A percentile compares a stretch with the other conserved stretches of the same genome.
Evolutionary conservation across 176 grass and related monocot genomes (phyloP).

Genomic region (Aegilops umbellulata): DNA sequence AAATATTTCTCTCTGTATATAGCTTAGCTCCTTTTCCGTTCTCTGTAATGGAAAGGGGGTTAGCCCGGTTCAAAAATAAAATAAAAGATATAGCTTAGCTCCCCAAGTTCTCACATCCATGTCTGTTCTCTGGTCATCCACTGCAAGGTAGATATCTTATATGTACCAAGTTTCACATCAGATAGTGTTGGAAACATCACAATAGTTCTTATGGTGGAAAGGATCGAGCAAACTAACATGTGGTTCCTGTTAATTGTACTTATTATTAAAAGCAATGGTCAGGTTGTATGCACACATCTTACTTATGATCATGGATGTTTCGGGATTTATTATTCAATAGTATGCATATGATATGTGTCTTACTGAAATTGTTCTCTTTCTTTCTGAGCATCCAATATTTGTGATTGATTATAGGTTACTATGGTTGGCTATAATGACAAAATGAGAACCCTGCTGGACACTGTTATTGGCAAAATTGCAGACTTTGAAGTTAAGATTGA

Average conservation of each 20-base stretch:
- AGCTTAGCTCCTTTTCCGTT: not conserved
- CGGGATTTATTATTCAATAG: slow-evolving; percentile 1
- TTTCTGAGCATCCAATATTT: slow-evolving; percentile 8
- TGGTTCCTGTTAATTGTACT: not conserved
- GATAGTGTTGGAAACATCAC: not conserved
- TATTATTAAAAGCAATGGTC: not conserved
- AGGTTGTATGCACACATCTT: not conserved
- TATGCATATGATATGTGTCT: slow-evolving; percentile 12
- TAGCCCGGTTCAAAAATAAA: too few species aligned
- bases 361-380: not conserved
- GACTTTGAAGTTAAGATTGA: slow-evolving; percentile 85
- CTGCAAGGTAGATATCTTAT: not conserved
- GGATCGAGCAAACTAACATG: not conserved
- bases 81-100: too few species aligned
- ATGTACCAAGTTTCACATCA: not conserved
- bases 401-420: slow-evolving; percentile 60
- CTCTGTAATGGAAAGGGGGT: too few species aligned
- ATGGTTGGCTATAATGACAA: slow-evolving; percentile 95
- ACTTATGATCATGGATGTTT: slow-evolving; percentile 4
- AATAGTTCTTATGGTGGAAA: not conserved
- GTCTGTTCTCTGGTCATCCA: not conserved
- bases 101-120: not conserved
- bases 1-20: not conserved
- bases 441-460: slow-evolving; percentile 90
- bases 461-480: slow-evolving; percentile 75